Percentiles rank a stretch among this genome's conserved stretches.
phyloP scores from a whole-genome alignment of 352 stramenopile species.

The Halophytophthora batemanensis region DNA sequence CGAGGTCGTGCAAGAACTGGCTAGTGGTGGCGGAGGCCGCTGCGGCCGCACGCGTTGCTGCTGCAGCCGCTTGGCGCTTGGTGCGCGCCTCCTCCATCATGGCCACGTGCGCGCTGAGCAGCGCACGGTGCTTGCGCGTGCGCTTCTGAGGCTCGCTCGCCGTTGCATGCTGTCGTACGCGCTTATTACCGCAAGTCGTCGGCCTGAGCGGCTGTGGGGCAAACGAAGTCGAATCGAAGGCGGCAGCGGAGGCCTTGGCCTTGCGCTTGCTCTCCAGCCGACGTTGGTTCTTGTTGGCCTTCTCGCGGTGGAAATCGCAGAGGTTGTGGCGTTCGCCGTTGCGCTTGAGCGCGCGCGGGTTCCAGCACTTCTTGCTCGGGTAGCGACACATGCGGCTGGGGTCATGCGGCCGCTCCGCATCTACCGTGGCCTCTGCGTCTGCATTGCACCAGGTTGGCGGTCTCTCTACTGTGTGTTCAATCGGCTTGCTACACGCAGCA shows the following conservation, averaged over 20 bases:
- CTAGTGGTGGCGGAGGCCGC: slow-evolving; percentile 4
- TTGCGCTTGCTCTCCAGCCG: slow-evolving; percentile 89
- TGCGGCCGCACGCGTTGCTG: slow-evolving; percentile 3
- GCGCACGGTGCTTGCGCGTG: no score
- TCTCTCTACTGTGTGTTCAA: no score
- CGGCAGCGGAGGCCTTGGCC: no score
- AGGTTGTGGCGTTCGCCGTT: slow-evolving; percentile 84
- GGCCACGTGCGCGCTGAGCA: slow-evolving; percentile 36
- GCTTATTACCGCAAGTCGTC: no score
- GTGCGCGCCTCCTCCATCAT: slow-evolving; percentile 34
- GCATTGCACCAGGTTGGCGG: no score
- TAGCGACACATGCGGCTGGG: slow-evolving; percentile 90
- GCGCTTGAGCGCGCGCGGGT: slow-evolving; percentile 79
- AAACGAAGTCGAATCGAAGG: no score
- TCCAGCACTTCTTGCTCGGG: slow-evolving; percentile 84
- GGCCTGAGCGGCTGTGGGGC: no score
- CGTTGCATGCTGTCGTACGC: no score
- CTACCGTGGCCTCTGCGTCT: no score
- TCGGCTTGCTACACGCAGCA: no score
- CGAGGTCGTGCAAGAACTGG: slow-evolving; percentile 29
- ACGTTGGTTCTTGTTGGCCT: slow-evolving; percentile 84
- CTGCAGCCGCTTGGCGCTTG: slow-evolving; percentile 13
- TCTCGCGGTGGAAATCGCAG: slow-evolving; percentile 80
- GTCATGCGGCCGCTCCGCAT: no score
- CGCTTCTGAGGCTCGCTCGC: no score